Conservation (phyloP, 257 asterid genomes). For the Solanum chiquidenum region DNA sequence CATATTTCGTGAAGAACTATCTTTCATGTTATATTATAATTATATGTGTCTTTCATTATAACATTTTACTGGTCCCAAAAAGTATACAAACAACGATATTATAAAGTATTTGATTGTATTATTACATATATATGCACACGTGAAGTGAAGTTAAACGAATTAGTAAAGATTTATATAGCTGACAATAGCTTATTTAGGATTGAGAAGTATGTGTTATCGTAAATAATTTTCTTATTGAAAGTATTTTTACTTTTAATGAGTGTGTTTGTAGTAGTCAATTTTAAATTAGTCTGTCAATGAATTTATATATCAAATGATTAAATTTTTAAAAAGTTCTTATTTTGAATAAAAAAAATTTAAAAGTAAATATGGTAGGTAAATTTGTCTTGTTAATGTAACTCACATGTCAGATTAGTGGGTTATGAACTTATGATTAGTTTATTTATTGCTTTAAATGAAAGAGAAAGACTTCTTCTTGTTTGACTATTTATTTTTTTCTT, state of each 20-base stretch:
- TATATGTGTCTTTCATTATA: not conserved
- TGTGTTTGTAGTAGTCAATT: not conserved
- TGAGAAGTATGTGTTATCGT: not conserved
- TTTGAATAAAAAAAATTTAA: not conserved
- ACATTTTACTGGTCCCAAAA: not conserved
- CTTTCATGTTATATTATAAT: not conserved
- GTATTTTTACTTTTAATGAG: not conserved
- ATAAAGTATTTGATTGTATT: not conserved
- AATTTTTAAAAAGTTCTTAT: not conserved
- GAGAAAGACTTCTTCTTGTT: not conserved
- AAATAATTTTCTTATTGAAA: not conserved
- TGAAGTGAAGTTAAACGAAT: too few species aligned
- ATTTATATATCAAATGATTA: not conserved
- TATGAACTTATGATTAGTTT: not conserved
- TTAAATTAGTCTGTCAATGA: not conserved
- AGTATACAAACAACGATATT: not conserved
- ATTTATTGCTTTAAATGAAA: not conserved
- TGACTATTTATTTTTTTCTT: not conserved
- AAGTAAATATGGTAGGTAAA: not conserved
- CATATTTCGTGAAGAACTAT: not conserved
- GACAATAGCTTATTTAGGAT: not conserved
- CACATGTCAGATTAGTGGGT: not conserved
- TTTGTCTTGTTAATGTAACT: not conserved
- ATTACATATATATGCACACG: not conserved
- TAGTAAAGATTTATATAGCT: rapidly evolving